Conservation (phyloP, 1,284 basidiomycete species). For the Ustilago curta region DNA sequence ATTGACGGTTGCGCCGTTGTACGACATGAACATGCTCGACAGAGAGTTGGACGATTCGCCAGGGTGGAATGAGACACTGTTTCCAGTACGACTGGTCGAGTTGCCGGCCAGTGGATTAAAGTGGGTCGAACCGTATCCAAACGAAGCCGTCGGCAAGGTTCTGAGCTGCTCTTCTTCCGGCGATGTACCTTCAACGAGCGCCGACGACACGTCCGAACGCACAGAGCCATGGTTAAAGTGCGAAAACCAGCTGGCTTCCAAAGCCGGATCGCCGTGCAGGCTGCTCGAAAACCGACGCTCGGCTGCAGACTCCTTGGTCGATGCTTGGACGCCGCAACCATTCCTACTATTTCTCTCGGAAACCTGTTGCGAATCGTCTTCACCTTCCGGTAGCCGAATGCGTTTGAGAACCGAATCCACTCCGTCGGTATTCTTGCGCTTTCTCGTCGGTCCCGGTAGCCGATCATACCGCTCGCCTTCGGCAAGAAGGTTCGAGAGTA, state of each 20-base stretch:
- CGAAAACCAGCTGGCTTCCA: constrained; percentile 42
- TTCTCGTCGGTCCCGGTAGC: constrained; percentile 17
- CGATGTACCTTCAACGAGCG: constrained; percentile 28
- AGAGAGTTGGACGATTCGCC: constrained; percentile 35
- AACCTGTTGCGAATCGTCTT: constrained; percentile 8
- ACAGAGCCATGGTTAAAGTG: constrained; percentile 35
- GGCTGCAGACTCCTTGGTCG: background rate
- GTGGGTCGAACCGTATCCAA: constrained; percentile 41
- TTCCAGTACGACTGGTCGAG: constrained; percentile 25
- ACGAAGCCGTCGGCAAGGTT: constrained; percentile 22
- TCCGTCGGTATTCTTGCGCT: constrained; percentile 30
- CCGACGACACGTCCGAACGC: constrained; percentile 36
- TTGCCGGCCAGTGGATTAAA: constrained; percentile 49
- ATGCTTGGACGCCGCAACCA: background rate
- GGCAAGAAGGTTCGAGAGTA: constrained; percentile 39
- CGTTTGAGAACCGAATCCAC: constrained; percentile 41
- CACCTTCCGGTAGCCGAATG: constrained; percentile 31
- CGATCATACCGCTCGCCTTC: constrained; percentile 40
- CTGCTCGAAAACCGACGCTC: constrained; percentile 1
- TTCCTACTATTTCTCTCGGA: background rate
- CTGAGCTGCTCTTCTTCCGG: constrained; percentile 21
- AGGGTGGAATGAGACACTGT: constrained; percentile 23
- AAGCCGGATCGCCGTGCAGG: constrained; percentile 6
- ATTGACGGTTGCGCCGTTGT: constrained; percentile 11
- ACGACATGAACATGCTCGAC: constrained; percentile 47